phyloP scores from a whole-genome alignment of 805 yeast genomes.

The Hanseniaspora hatyaiensis region DNA sequence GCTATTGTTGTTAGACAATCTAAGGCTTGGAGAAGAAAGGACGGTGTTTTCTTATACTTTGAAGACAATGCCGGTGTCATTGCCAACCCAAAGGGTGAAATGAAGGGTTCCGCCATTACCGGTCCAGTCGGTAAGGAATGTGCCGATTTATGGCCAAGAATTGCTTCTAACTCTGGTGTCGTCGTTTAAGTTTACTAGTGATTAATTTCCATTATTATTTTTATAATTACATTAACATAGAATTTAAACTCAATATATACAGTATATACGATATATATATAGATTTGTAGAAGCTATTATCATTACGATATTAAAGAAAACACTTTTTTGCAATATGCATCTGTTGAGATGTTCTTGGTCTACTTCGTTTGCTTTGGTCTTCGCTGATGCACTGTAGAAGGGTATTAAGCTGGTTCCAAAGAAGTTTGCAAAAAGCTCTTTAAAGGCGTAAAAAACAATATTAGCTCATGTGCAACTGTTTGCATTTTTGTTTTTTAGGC shows the following conservation, averaged over 20 bases:
- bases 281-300: constrained; percentile 7
- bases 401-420: too few relatives aligned
- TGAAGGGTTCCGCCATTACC: constrained; percentile 99
- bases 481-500: too few relatives aligned
- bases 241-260: constrained; percentile 4
- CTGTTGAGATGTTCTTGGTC: too few relatives aligned
- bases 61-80: constrained; percentile 99
- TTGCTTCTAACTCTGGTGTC: constrained; percentile 99
- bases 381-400: too few relatives aligned
- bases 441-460: too few relatives aligned
- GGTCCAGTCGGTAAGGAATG: constrained; percentile 99
- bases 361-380: too few relatives aligned
- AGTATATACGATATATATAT: too few relatives aligned
- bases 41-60: constrained; percentile 97
- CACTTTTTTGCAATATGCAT: too few relatives aligned
- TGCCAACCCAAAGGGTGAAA: constrained; percentile 99
- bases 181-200: constrained; percentile 60
- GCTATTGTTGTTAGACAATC: constrained; percentile 99
- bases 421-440: too few relatives aligned
- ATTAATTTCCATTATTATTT: constrained; percentile 18
- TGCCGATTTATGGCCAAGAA: constrained; percentile 99
- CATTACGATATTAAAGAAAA: constrained; percentile 6
- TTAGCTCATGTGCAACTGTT: too few relatives aligned
- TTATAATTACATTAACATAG: neutral
- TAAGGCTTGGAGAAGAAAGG: constrained; percentile 99